phyloP scores from a whole-genome alignment of 805 yeast species.

The Metschnikowia reukaufii region DNA sequence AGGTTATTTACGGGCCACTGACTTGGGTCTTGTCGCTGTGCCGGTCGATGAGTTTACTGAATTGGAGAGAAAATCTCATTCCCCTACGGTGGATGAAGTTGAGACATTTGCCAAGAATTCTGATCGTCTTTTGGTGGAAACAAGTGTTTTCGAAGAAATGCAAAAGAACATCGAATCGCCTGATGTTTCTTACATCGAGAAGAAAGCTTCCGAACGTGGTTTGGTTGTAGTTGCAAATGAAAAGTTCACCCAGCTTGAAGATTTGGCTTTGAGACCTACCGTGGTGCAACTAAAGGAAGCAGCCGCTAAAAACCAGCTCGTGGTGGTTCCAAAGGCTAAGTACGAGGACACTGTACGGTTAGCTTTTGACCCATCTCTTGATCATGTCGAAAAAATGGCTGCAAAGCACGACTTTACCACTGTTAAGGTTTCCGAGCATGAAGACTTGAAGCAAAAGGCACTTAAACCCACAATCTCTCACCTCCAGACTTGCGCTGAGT shows the following conservation, averaged over 20 bases:
- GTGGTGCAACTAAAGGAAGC: conserved; percentile 5
- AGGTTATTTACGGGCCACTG: conserved; percentile 12
- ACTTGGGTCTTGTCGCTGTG: conserved; percentile 15
- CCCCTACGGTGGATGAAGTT: conserved; percentile 12
- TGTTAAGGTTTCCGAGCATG: conserved; percentile 8
- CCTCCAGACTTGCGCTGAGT: conserved; percentile 13
- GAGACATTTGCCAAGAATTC: conserved; percentile 1
- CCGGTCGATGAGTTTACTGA: conserved; percentile 4
- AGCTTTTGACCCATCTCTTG: conserved; percentile 17
- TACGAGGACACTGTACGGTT: conserved; percentile 9
- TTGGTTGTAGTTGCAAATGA: conserved; percentile 7
- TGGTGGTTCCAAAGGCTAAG: conserved; percentile 8
- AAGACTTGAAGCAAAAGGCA: conserved; percentile 9
- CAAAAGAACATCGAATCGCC: conserved; percentile 7
- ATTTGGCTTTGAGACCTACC: conserved; percentile 7
- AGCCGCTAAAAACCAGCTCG: conserved; percentile 17
- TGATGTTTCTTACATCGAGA: conserved; percentile 5
- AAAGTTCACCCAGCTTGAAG: conserved; percentile 7
- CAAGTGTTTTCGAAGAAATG: conserved; percentile 17
- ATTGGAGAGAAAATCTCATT: conserved; percentile 16
- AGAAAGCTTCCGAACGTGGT: conserved; percentile 10
- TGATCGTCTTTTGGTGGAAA: conserved; percentile 1
- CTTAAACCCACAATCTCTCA: conserved; percentile 14
- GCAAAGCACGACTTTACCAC: conserved; percentile 8
- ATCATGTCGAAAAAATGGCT: conserved; percentile 12